These are phyloP conservation scores for Aphanomyces cochlioides DNA, from an alignment of 352 stramenopile genomes.

Conservation along the genomic window DNA sequence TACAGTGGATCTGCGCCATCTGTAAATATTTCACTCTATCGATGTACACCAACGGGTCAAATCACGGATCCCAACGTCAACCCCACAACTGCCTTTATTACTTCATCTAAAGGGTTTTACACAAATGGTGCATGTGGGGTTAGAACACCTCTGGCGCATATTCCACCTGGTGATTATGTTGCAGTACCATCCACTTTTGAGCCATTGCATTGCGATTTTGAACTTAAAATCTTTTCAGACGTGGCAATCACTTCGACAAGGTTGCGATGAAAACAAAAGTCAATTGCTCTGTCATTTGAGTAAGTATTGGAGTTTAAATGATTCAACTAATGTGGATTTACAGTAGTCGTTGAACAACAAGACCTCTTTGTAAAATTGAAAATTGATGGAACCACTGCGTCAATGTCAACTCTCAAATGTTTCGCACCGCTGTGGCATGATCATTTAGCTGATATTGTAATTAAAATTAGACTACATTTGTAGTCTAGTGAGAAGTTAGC, in stretches of 20 bases:
- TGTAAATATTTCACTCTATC: conserved; percentile 72
- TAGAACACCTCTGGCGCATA: conserved; percentile 37
- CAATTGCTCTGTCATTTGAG: too few species aligned
- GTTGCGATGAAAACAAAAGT: neutral
- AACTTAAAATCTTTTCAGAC: conserved; percentile 57
- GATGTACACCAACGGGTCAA: conserved; percentile 50
- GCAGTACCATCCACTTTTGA: conserved; percentile 76
- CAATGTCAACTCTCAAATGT: too few species aligned
- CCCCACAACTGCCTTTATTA: conserved; percentile 46
- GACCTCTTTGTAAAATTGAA: too few species aligned
- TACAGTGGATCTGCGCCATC: conserved; percentile 36
- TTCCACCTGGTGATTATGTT: conserved; percentile 61
- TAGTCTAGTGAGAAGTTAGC: too few species aligned
- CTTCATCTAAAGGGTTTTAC: conserved; percentile 58
- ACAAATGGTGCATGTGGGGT: conserved; percentile 55
- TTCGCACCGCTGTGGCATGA: too few species aligned
- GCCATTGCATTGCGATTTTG: conserved; percentile 49
- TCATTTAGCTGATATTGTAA: too few species aligned
- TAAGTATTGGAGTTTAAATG: too few species aligned
- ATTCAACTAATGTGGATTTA: too few species aligned
- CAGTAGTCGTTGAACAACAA: too few species aligned
- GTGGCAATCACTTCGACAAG: conserved; percentile 31
- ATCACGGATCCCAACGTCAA: conserved; percentile 60
- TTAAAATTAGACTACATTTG: too few species aligned
- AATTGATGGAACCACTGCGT: too few species aligned